Base-by-base conservation (phyloP, 176 grass and related monocot genomes). In the Oryza rufipogon region DNA sequence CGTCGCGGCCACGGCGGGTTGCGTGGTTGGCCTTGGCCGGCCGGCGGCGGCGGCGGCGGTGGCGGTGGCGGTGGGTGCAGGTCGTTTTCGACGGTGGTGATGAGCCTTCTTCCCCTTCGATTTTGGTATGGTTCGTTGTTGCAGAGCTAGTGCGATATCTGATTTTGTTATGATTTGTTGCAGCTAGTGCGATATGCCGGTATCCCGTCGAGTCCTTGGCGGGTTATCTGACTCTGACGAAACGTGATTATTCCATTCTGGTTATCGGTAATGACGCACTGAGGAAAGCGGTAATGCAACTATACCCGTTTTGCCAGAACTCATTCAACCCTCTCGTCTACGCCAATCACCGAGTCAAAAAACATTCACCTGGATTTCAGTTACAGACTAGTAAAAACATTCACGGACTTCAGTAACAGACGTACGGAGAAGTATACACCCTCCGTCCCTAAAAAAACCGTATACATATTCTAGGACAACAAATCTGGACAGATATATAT, bases 1-100 rank as follows among this genome's bases (percentile, higher is more conserved):
- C 73, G 66, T 86, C 66, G 20, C 47, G 68, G 68, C 68, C 14
- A 78, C 79, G 88, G 68, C 34, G 34, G 34, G 34, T 77, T 54
- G 51, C 41, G 13, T 6, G 39, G 56, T 34, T 66, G 61, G 73
- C 45, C 39, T 61, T 61, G 56, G 20, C 54, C 13, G 9, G 41
- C 41, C 28, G 28, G 28, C 28, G 77, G 87, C 52, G 9, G 42
- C 6, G 33, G 28, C 28, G 77, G 87, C 52, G 58, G 67, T 70
- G 44, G 46, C 67, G 71, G 38, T 70, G 87, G 52, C 7, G 74
- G 73, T 30, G 20, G 70, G 70, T 51, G 34, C 8, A 22, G 20
- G 73, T 86, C 67, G 25, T 73, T 82, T 61, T 82, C 83, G 20
- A 26, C 17, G 80, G 64, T 67, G 10, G 72, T 4, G 34, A 19